Evolutionary conservation across 345 rosid genomes (phyloP).

Genomic region (Euclidium syriacum): DNA sequence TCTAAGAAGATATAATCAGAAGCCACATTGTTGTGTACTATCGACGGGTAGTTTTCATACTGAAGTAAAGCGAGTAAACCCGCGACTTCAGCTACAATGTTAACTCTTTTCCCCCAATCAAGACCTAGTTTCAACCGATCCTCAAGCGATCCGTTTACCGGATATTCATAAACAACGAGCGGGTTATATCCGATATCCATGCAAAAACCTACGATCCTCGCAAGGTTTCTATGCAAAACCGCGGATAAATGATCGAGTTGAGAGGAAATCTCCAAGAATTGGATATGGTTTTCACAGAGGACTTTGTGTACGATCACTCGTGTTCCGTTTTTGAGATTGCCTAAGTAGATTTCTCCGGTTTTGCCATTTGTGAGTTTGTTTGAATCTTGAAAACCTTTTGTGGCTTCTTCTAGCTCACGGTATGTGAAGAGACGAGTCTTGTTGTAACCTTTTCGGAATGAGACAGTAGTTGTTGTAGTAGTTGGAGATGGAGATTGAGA

Average conservation of each 20-base stretch:
- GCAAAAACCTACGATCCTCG: conserved; percentile 65
- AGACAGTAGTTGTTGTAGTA: conserved; percentile 27
- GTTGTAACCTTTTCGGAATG: conserved; percentile 64
- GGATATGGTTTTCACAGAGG: conserved; percentile 47
- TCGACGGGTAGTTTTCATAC: conserved; percentile 60
- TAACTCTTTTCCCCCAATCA: conserved; percentile 67
- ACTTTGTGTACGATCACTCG: conserved; percentile 64
- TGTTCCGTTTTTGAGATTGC: conserved; percentile 57
- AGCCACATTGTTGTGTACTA: conserved; percentile 51
- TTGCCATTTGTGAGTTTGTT: conserved; percentile 44
- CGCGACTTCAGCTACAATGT: conserved; percentile 63
- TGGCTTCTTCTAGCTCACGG: conserved; percentile 72
- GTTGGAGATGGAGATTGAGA: conserved; percentile 13
- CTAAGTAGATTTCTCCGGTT: conserved; percentile 51
- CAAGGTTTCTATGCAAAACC: conserved; percentile 57
- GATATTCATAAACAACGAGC: conserved; percentile 62
- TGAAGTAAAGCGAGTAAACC: conserved; percentile 56
- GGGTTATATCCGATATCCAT: conserved; percentile 49
- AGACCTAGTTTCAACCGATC: conserved; percentile 49
- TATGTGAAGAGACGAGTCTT: conserved; percentile 56
- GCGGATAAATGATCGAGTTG: conserved; percentile 52
- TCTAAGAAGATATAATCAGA: conserved; percentile 55
- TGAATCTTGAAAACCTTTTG: conserved; percentile 51
- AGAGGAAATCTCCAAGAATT: conserved; percentile 51
- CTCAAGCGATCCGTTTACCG: conserved; percentile 56